Evolutionary conservation across 2,329 filamentous ascomycete genomes (phyloP).

Genomic region (Ambrosiella beaveri): DNA sequence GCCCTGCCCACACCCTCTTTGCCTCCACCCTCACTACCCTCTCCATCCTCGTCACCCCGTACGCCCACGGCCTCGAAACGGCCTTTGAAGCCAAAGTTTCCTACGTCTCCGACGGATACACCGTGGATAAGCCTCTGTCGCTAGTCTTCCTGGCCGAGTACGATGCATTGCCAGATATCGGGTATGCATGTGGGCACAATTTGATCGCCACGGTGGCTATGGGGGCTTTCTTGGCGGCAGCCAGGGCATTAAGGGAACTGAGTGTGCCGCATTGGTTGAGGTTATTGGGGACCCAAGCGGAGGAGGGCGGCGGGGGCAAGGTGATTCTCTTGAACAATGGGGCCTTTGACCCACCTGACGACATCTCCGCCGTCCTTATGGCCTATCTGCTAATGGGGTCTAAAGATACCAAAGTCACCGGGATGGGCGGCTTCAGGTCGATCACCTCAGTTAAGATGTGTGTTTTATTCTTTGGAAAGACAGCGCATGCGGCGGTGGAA

Average conservation of each 20-base stretch:
- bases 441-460: slow-evolving; percentile 20
- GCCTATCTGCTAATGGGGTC: neutral
- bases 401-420: too few species aligned
- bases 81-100: neutral
- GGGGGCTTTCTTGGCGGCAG: slow-evolving; percentile 21
- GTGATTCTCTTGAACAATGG: slow-evolving; percentile 15
- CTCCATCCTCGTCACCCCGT: neutral
- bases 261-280: slow-evolving; percentile 21
- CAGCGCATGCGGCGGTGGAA: slow-evolving; percentile 22
- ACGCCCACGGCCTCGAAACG: neutral
- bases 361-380: slow-evolving; percentile 16
- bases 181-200: slow-evolving; percentile 30
- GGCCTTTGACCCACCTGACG: slow-evolving; percentile 16
- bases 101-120: neutral
- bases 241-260: slow-evolving; percentile 17
- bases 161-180: slow-evolving; percentile 30
- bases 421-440: slow-evolving; percentile 18
- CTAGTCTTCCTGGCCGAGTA: slow-evolving; percentile 24
- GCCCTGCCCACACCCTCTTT: neutral
- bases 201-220: slow-evolving; percentile 26
- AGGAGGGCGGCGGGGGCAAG: slow-evolving; percentile 28
- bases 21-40: neutral
- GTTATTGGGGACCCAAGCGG: slow-evolving; percentile 27
- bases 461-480: slow-evolving; percentile 20
- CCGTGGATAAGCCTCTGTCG: slow-evolving; percentile 14